Conservation (phyloP, 2,329 filamentous ascomycete species). For the Cordyceps cateniannulata region DNA sequence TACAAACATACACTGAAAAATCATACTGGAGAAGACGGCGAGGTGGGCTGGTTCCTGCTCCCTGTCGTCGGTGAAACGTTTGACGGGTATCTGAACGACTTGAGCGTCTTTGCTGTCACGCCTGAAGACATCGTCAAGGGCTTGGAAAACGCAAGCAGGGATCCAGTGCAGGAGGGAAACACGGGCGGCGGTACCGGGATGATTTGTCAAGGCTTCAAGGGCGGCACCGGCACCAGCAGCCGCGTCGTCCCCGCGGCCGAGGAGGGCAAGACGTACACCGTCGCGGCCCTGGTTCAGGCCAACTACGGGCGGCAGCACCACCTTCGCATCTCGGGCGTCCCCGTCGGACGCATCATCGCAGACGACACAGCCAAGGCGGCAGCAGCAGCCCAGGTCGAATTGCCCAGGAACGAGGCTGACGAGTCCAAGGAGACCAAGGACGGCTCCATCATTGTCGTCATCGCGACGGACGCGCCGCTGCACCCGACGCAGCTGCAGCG, state of each 20-base stretch:
- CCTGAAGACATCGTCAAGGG: slow-evolving; percentile 45
- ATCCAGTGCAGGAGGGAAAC: slow-evolving; percentile 50
- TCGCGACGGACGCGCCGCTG: slow-evolving; percentile 57
- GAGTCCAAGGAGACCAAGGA: slow-evolving; percentile 45
- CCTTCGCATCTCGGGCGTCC: slow-evolving; percentile 51
- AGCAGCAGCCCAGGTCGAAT: not conserved
- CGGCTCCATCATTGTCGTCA: slow-evolving; percentile 54
- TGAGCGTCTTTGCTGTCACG: slow-evolving; percentile 46
- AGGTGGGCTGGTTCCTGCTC: slow-evolving; percentile 44
- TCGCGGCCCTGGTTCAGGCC: slow-evolving; percentile 54
- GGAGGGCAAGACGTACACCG: slow-evolving; percentile 37
- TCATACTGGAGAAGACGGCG: slow-evolving; percentile 30
- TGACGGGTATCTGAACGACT: slow-evolving; percentile 52
- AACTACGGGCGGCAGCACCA: slow-evolving; percentile 54
- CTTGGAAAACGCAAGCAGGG: slow-evolving; percentile 41
- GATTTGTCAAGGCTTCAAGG: slow-evolving; percentile 58
- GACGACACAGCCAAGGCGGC: slow-evolving; percentile 25
- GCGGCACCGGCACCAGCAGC: slow-evolving; percentile 54
- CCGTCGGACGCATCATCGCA: slow-evolving; percentile 50
- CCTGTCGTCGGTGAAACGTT: slow-evolving; percentile 57
- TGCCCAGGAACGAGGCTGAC: slow-evolving; percentile 15
- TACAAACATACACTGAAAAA: slow-evolving; percentile 47
- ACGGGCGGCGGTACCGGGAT: slow-evolving; percentile 58
- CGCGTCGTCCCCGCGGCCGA: slow-evolving; percentile 29
- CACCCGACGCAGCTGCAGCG: slow-evolving; percentile 50